phyloP scores from a whole-genome alignment of 2,329 filamentous ascomycete species.

The Microsporum ferrugineum region DNA sequence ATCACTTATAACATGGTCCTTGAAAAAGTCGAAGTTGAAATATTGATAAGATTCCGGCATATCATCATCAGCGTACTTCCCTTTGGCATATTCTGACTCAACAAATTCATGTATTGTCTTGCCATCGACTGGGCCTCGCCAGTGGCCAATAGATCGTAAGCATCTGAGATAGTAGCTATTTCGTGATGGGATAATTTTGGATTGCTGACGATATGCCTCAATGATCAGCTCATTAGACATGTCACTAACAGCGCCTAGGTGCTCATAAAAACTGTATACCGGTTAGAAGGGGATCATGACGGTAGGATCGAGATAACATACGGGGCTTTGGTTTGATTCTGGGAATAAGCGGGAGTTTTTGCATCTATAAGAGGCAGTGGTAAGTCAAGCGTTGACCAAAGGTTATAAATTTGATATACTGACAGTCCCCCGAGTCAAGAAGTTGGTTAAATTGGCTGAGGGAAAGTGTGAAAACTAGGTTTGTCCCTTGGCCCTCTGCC shows the following conservation, averaged over 20 bases:
- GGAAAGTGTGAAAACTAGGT: constrained; percentile 24
- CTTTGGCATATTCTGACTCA: constrained; percentile 47
- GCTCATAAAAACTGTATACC: constrained; percentile 43
- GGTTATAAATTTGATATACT: constrained; percentile 11
- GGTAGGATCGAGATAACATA: constrained; percentile 15
- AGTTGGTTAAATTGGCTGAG: constrained; percentile 29
- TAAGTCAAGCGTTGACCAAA: not conserved
- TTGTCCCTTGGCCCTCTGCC: constrained; percentile 25
- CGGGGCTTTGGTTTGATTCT: constrained; percentile 17
- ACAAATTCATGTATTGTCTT: constrained; percentile 46
- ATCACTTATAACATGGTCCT: constrained; percentile 40
- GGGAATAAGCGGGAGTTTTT: not conserved
- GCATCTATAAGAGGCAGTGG: constrained; percentile 1
- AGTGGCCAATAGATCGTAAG: constrained; percentile 47
- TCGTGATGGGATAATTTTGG: constrained; percentile 43
- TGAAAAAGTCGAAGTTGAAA: constrained; percentile 41
- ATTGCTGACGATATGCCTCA: constrained; percentile 53
- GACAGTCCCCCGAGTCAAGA: constrained; percentile 27
- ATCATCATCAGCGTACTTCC: constrained; percentile 46
- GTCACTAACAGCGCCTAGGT: constrained; percentile 50
- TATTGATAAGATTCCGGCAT: constrained; percentile 47
- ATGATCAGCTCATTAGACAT: constrained; percentile 51
- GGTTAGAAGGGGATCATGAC: not conserved
- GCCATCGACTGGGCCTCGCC: constrained; percentile 41
- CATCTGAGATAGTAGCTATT: constrained; percentile 54